Base-by-base conservation (phyloP, 306 rosid species). In the Inga leiocalycina region DNA sequence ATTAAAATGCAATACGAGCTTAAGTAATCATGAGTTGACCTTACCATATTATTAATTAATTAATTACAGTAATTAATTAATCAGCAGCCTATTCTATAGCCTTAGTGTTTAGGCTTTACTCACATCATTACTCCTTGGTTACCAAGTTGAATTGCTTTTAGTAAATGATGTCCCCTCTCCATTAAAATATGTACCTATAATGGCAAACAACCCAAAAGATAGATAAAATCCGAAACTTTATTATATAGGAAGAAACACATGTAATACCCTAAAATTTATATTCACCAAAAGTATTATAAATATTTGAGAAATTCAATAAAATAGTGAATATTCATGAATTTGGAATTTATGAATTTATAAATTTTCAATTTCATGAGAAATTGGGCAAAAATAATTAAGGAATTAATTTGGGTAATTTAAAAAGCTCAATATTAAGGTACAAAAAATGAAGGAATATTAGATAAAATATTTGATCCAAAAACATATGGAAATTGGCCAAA, bases 141-240 rank as follows among this genome's bases (percentile, higher is more conserved):
- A 52, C 43, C 73, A 35, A 86, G 83, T 76, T 77, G 87, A 54
- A 57, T 80, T 41, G 74, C 74, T 69, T 69, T 69, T 41, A 41
- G 51, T 3, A 41, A 9, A 39, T 39, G 49, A 12, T 41, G 74
- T 39, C 74, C 49, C 74, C 1, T 39, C 51, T 41, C 34, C 51
- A 69, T 20, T 39, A 41, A 68, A 39, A 20, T 37, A 70, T 70
- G 74, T 70, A 37, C 30, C 17, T 20, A 39, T n/a, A 68, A 41
- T 70, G 74, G 46, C 74, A 70, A 41, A n/a, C 74, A 70, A 37
- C 27, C 27, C 32, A 41, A 70, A 70, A 68, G 48, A 68, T 37
- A 70, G 51, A 70, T 39, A 41, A 17, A 70, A 41, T 70, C 74
- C 32, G 74, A 70, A 70, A 41, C 74, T 70, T 20, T 9, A 52